These are phyloP conservation scores for Yamadazyma sp. DNA, from an alignment of 1,139 yeast genomes.

Conservation along the genomic window DNA sequence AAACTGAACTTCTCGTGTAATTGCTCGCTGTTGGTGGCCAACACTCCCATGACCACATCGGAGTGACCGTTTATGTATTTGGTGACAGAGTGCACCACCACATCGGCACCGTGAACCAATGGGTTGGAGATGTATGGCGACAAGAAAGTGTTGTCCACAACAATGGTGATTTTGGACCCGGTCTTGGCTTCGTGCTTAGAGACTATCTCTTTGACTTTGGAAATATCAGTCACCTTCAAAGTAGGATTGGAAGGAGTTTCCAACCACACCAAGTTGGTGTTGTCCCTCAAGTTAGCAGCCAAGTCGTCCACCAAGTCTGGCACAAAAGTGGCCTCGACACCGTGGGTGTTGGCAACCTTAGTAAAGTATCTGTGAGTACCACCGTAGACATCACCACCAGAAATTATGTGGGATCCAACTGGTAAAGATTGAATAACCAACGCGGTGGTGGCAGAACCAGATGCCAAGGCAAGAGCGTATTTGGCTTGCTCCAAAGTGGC, in stretches of 20 bases:
- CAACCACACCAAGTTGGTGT: constrained; percentile 81
- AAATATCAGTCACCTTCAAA: constrained; percentile 70
- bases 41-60: constrained; percentile 86
- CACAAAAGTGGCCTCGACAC: constrained; percentile 70
- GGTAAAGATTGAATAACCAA: constrained; percentile 74
- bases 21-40: constrained; percentile 65
- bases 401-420: constrained; percentile 70
- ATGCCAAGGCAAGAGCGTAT: constrained; percentile 76
- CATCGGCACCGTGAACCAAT: constrained; percentile 77
- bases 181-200: constrained; percentile 47
- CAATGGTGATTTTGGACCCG: constrained; percentile 54
- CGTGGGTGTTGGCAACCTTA: constrained; percentile 79
- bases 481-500: constrained; percentile 80
- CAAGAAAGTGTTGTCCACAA: constrained; percentile 91
- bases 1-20: constrained; percentile 68
- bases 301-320: constrained; percentile 63
- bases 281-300: constrained; percentile 52
- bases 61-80: constrained; percentile 92
- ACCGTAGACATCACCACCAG: constrained; percentile 89
- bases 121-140: constrained; percentile 93
- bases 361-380: constrained; percentile 93
- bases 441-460: constrained; percentile 88
- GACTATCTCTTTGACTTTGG: constrained; percentile 55
- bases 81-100: constrained; percentile 86
- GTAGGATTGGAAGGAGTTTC: constrained; percentile 93